A percentile compares a stretch with the other conserved stretches of the same genome.
Conservation (phyloP, 257 asterid genomes). For the Solanum sparsipilum region DNA sequence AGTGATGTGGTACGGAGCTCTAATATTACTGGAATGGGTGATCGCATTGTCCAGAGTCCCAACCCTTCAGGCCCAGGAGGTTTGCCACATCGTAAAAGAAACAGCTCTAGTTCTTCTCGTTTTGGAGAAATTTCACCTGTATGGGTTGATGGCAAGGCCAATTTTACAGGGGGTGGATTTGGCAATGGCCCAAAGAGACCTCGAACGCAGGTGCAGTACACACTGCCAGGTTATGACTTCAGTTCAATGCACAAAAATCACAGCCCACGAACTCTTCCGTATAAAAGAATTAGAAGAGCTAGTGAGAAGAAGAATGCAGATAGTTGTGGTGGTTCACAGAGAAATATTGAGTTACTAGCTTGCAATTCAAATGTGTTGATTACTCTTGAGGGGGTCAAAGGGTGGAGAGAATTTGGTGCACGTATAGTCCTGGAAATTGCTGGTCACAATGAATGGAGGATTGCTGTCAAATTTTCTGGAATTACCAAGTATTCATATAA, state of each 20-base stretch:
- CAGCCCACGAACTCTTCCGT: constrained; percentile 51
- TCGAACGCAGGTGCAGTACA: constrained; percentile 83
- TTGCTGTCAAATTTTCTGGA: constrained; percentile 76
- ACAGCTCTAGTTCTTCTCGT: constrained; percentile 41
- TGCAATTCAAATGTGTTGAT: constrained; percentile 73
- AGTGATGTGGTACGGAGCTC: constrained; percentile 26
- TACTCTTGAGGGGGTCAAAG: constrained; percentile 64
- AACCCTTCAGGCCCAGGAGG: constrained; percentile 25
- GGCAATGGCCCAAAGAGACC: constrained; percentile 84
- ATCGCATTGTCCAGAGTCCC: constrained; percentile 29
- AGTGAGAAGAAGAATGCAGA: constrained; percentile 63
- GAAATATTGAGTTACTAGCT: constrained; percentile 41
- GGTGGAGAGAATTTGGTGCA: constrained; percentile 94
- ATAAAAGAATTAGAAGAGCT: constrained; percentile 83
- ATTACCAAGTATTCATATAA: constrained; percentile 57
- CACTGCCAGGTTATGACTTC: constrained; percentile 59
- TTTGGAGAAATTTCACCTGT: constrained; percentile 42
- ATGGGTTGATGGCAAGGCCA: constrained; percentile 49
- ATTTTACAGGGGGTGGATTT: constrained; percentile 39
- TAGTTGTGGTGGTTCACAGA: constrained; percentile 41
- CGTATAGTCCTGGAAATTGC: constrained; percentile 55
- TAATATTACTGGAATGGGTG: constrained; percentile 20
- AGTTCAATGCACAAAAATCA: constrained; percentile 39
- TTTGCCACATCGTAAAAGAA: constrained; percentile 32
- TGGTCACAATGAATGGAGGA: constrained; percentile 78